Percentiles rank a stretch among this genome's conserved stretches.
These are phyloP conservation scores for Deinandra increscens DNA, from an alignment of 129 eudicot species.

Conservation along the genomic window DNA sequence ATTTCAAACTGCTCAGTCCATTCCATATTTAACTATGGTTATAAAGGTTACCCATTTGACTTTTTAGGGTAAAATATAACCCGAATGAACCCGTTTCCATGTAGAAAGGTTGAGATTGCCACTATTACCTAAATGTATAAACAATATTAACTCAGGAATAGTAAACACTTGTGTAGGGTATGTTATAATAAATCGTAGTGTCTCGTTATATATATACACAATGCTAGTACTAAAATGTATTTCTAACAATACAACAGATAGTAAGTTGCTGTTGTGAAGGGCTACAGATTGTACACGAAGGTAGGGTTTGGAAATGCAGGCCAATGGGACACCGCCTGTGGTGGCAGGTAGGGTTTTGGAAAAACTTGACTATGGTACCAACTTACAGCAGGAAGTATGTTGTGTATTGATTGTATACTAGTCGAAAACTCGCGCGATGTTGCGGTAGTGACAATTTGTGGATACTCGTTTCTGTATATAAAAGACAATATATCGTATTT, in stretches of 20 bases:
- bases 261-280: neutral
- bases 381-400: too few species aligned
- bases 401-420: too few species aligned
- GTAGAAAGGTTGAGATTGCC: neutral
- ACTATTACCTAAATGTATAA: conserved; percentile 5
- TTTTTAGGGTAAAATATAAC: neutral
- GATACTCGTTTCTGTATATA: too few species aligned
- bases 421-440: too few species aligned
- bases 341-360: too few species aligned
- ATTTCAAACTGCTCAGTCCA: neutral
- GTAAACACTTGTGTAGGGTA: conserved; percentile 9
- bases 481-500: too few species aligned
- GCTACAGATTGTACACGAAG: too few species aligned
- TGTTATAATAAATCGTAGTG: conserved; percentile 1
- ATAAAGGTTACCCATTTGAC: neutral
- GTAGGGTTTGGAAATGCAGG: too few species aligned
- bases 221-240: conserved; percentile 19
- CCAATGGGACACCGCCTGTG: too few species aligned
- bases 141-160: neutral
- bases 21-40: neutral
- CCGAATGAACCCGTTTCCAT: conserved; percentile 3
- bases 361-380: too few species aligned
- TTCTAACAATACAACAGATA: conserved; percentile 8
- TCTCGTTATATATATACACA: conserved; percentile 18
- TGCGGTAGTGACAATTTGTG: too few species aligned